phyloP scores from a whole-genome alignment of 768 basidiomycete genomes.

The Russula ochroleuca region DNA sequence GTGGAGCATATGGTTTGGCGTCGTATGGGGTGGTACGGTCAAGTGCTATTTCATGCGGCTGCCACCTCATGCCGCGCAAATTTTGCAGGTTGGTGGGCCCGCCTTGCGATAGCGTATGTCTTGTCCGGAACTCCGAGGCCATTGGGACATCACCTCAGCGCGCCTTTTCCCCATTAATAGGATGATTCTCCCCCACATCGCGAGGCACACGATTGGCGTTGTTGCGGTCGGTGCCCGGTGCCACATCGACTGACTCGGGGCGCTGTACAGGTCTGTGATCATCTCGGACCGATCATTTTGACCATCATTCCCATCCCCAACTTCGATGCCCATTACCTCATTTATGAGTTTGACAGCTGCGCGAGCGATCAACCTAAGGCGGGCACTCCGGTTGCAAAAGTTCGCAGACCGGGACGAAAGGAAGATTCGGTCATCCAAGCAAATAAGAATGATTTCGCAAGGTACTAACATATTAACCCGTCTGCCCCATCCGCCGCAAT shows the following conservation, averaged over 20 bases:
- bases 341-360: no score
- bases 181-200: conserved; percentile 45
- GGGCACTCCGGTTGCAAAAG: no score
- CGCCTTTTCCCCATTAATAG: conserved; percentile 20
- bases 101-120: conserved; percentile 59
- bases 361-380: no score
- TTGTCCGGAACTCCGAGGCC: conserved; percentile 3
- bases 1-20: conserved; percentile 84
- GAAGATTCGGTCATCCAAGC: no score
- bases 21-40: conserved; percentile 64
- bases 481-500: conserved; percentile 74
- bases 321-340: conserved; percentile 2
- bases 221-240: conserved; percentile 65
- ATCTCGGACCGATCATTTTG: background rate
- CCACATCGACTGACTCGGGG: conserved; percentile 76
- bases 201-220: conserved; percentile 63
- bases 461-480: no score
- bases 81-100: conserved; percentile 68
- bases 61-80: conserved; percentile 1
- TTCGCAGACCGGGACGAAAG: no score
- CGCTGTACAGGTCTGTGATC: conserved; percentile 51
- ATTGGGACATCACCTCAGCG: background rate
- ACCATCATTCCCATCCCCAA: conserved; percentile 27
- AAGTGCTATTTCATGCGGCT: background rate
- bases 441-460: no score